phyloP scores from a whole-genome alignment of 805 yeast species.

The Cyberlindnera subsufficiens region DNA sequence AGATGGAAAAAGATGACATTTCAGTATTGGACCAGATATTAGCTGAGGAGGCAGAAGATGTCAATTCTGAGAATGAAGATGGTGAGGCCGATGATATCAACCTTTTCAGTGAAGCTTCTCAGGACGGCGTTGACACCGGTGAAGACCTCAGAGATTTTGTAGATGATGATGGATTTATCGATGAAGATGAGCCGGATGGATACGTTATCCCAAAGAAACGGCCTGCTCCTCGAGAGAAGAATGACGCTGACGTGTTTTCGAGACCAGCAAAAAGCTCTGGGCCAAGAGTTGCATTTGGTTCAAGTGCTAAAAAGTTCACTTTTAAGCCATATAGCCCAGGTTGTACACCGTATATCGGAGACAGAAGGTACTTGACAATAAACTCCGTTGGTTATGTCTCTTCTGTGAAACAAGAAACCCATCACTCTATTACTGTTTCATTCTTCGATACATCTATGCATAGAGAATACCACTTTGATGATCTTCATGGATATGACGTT shows the following conservation, averaged over 20 bases:
- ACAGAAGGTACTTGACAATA: conserved; percentile 75
- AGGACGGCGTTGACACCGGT: conserved; percentile 17
- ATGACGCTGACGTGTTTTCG: conserved; percentile 1
- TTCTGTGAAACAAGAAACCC: conserved; percentile 55
- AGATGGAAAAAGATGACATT: conserved; percentile 10
- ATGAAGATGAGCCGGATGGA: conserved; percentile 57
- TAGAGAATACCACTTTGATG: conserved; percentile 83
- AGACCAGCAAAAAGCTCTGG: conserved; percentile 3
- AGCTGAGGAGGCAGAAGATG: conserved; percentile 26
- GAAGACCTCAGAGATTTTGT: conserved; percentile 29
- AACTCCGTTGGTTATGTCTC: conserved; percentile 78
- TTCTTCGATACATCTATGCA: conserved; percentile 76
- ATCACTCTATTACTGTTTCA: conserved; percentile 74
- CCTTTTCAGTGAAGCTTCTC: conserved; percentile 18
- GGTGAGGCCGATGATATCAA: conserved; percentile 25
- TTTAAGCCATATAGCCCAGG: conserved; percentile 78
- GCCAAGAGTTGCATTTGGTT: neutral
- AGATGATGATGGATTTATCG: conserved; percentile 48
- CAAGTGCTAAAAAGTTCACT: conserved; percentile 20
- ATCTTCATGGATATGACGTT: conserved; percentile 61
- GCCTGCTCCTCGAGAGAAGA: conserved; percentile 7
- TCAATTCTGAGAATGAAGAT: conserved; percentile 17
- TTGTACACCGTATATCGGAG: conserved; percentile 68
- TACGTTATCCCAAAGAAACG: conserved; percentile 26
- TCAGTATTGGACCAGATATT: conserved; percentile 13